Conservation (phyloP, 2,329 filamentous ascomycete genomes). For the Phaeosphaeriaceae sp. region DNA sequence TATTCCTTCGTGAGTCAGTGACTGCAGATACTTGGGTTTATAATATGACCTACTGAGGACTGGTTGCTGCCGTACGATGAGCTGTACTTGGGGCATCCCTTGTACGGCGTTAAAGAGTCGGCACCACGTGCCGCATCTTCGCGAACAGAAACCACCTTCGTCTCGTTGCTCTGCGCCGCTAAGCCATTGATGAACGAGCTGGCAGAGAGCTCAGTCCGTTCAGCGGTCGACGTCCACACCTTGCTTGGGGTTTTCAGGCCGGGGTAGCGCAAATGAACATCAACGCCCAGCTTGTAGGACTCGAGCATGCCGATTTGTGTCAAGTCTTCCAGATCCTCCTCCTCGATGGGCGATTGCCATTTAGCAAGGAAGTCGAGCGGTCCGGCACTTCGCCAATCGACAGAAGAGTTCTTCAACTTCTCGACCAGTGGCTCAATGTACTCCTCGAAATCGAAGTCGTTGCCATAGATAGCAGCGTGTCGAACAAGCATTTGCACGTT, state of each 20-base stretch:
- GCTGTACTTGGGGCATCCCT: slow-evolving; percentile 69
- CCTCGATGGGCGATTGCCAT: slow-evolving; percentile 64
- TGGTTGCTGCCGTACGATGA: slow-evolving; percentile 64
- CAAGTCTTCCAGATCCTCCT: slow-evolving; percentile 65
- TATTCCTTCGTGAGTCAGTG: slow-evolving; percentile 45
- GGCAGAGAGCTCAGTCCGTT: slow-evolving; percentile 66
- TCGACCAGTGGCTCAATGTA: slow-evolving; percentile 60
- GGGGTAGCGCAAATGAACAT: slow-evolving; percentile 66
- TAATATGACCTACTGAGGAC: slow-evolving; percentile 43
- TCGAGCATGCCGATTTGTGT: slow-evolving; percentile 68
- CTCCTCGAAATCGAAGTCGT: slow-evolving; percentile 60
- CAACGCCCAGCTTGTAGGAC: slow-evolving; percentile 65
- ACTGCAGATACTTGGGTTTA: background rate
- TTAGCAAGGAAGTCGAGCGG: slow-evolving; percentile 62
- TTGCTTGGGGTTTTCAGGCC: slow-evolving; percentile 60
- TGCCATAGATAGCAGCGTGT: slow-evolving; percentile 60
- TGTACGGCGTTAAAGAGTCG: slow-evolving; percentile 69
- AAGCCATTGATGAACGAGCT: slow-evolving; percentile 65
- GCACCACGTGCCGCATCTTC: slow-evolving; percentile 66
- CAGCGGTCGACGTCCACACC: slow-evolving; percentile 69
- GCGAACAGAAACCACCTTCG: slow-evolving; percentile 62
- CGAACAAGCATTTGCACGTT: slow-evolving; percentile 52
- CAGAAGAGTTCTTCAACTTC: slow-evolving; percentile 66
- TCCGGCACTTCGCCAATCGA: slow-evolving; percentile 65
- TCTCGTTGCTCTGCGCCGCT: slow-evolving; percentile 60